Evolutionary conservation across 768 basidiomycete species (phyloP), one percentile per base, ranked within the genome.

Genomic region (Leccinum incarnatum): DNA sequence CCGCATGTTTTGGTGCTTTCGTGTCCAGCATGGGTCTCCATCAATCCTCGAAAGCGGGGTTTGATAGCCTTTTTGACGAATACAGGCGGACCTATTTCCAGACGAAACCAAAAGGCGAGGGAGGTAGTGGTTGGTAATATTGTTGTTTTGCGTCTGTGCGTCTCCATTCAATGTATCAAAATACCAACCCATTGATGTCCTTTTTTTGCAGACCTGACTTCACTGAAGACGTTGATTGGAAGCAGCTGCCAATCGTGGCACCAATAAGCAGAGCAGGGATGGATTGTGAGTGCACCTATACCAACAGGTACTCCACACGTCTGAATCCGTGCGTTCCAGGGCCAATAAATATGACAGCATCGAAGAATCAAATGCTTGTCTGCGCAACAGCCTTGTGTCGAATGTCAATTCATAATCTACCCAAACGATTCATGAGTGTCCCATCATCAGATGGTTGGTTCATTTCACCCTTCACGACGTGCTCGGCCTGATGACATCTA

Each of bases 311-410:
- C n/a, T 11, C 6, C 36, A 42, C 5, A 25, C 27, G 36, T 45
- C 57, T 53, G 37, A 52, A 49, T 53, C 5, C 4, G 21, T 34
- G 14, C 55, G 42, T 59, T 56, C 47, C 12, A 92, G 89, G 88
- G 57, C 86, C 88, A 4, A 67, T 85, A 27, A 79, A 77, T 59
- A 79, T 81, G 15, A 71, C 73, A 1, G 55, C 79, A 3, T 92
- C 91, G 5, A 88, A 82, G 32, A 90, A 87, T 63, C 73, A 77
- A 52, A 71, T 75, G 11, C 74, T 89, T 42, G 59, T 89, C 9
- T 87, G 83, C 63, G 78, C 81, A 8, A 62, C 81, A 4, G 79
- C 86, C 2, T 76, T 81, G 36, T 62, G 75, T 29, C 76, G 75
- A 62, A 77, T 74, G 23, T 68, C 77, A 23, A 69, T 84, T 3